These are phyloP conservation scores for Tricholoma hemisulphureum DNA, from an alignment of 768 basidiomycete species.

Conservation along the genomic window DNA sequence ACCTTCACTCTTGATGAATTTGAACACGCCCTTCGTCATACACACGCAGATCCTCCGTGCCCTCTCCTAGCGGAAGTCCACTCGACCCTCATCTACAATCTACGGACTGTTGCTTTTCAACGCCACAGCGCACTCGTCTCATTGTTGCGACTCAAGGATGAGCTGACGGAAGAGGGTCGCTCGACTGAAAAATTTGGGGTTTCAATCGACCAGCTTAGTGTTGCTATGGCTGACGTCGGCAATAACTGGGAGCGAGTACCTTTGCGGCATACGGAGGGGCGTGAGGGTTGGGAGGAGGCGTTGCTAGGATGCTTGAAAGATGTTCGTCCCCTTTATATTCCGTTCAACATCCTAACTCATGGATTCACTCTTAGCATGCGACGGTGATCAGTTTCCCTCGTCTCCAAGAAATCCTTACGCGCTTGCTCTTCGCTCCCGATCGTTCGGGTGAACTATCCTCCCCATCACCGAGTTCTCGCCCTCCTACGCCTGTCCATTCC, in stretches of 20 bases:
- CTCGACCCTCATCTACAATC: slow-evolving; percentile 82
- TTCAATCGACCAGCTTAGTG: slow-evolving; percentile 58
- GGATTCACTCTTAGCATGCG: slow-evolving; percentile 55
- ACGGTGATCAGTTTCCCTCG: slow-evolving; percentile 69
- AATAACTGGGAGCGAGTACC: slow-evolving; percentile 85
- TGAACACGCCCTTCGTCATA: slow-evolving; percentile 82
- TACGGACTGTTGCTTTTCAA: slow-evolving; percentile 77
- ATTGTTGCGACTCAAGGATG: slow-evolving; percentile 47
- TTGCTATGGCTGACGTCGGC: slow-evolving; percentile 76
- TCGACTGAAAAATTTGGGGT: slow-evolving; percentile 53
- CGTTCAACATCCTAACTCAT: not conserved
- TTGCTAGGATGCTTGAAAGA: slow-evolving; percentile 87
- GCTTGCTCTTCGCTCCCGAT: slow-evolving; percentile 70
- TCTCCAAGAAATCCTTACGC: slow-evolving; percentile 67
- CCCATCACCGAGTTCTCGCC: slow-evolving; percentile 46
- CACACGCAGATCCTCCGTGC: slow-evolving; percentile 65
- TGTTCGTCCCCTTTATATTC: slow-evolving; percentile 47
- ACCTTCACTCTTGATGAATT: slow-evolving; percentile 91
- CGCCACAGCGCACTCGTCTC: slow-evolving; percentile 76
- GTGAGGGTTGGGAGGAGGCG: slow-evolving; percentile 91
- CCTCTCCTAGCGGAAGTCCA: slow-evolving; percentile 84
- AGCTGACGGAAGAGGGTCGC: slow-evolving; percentile 39
- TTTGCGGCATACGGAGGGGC: slow-evolving; percentile 66
- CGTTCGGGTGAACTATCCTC: slow-evolving; percentile 39
- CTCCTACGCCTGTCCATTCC: slow-evolving; percentile 44